Evolutionary conservation across 1,284 basidiomycete species (phyloP), one percentile per base, ranked within the genome.

Genomic region (Leccinum variabile): DNA sequence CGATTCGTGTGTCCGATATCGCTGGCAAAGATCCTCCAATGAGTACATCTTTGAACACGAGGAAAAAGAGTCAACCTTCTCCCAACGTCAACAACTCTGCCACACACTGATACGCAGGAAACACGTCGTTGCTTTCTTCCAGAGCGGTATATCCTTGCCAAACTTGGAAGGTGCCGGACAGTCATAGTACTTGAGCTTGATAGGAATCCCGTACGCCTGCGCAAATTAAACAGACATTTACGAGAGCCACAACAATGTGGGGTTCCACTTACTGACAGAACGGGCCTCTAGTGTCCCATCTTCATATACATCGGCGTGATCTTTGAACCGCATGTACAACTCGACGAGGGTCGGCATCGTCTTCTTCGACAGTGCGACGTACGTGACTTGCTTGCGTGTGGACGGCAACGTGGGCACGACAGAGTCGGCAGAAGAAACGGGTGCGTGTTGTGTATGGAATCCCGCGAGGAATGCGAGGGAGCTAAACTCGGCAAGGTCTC

Each of bases 101-200:
- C 25, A 28, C 25, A 28, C 25, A 28, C 25, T 28, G 25, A 28
- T 28, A 28, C 25, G 25, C 25, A 28, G 25, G 25, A 28, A 28
- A 28, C 25, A 28, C 25, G 25, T 25, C 25, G 25, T 28, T 28
- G 25, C 25, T 3, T 3, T 28, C 25, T 28, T 28, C 25, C 25
- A 28, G 25, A 28, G 25, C 25, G 25, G 25, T 28, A 28, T 28
- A 28, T 28, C 25, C 25, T 28, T 28, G 25, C 25, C 25, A 28
- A 28, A 28, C 72, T 90, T 94, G 52, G 89, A 94, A 1, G 95
- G 83, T 0, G 90, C 79, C 0, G 96, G 95, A 72, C 96, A 97
- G 54, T 95, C 94, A 69, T 98, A 28, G 25, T 28, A 97, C 76
- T 96, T 97, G 65, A 98, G 80, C 73, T 95, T 95, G 73, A 98